Conservation (phyloP, 2,329 filamentous ascomycete species). For the Lachnellula arida region DNA sequence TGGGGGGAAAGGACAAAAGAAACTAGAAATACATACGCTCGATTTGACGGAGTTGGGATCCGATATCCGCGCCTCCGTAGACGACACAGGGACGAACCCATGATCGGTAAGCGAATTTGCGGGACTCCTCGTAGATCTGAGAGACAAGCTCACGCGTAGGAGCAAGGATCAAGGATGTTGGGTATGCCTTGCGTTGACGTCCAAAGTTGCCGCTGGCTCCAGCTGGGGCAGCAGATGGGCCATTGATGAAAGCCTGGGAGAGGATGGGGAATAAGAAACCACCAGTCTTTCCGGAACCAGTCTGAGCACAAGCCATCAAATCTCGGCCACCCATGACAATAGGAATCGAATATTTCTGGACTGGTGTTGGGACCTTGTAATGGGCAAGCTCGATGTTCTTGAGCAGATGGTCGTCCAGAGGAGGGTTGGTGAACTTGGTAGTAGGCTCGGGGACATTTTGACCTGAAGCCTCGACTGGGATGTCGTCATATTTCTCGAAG, state of each 20-base stretch:
- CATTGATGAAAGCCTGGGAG: constrained; percentile 91
- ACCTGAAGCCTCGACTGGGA: constrained; percentile 94
- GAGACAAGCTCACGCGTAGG: constrained; percentile 98
- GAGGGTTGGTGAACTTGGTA: constrained; percentile 85
- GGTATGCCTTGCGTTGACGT: constrained; percentile 96
- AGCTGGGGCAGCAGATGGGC: constrained; percentile 67
- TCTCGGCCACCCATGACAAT: constrained; percentile 98
- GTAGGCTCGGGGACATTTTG: constrained; percentile 91
- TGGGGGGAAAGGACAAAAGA: no score
- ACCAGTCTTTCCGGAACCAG: constrained; percentile 99
- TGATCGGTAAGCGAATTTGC: constrained; percentile 97
- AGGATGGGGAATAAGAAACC: constrained; percentile 99
- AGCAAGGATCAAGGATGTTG: constrained; percentile 90
- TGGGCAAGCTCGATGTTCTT: constrained; percentile 89
- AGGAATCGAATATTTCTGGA: constrained; percentile 99
- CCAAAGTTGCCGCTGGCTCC: constrained; percentile 68
- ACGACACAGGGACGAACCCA: constrained; percentile 99
- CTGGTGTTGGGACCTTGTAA: constrained; percentile 93
- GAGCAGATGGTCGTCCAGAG: constrained; percentile 89
- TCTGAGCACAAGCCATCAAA: constrained; percentile 99
- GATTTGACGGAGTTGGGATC: constrained; percentile 95
- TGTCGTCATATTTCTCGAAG: constrained; percentile 99
- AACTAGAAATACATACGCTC: constrained; percentile 51
- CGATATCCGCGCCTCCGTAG: constrained; percentile 98
- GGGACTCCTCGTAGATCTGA: constrained; percentile 95